Base-by-base conservation (phyloP, 179 eudicot species). In the Vitellaria paradoxa region DNA sequence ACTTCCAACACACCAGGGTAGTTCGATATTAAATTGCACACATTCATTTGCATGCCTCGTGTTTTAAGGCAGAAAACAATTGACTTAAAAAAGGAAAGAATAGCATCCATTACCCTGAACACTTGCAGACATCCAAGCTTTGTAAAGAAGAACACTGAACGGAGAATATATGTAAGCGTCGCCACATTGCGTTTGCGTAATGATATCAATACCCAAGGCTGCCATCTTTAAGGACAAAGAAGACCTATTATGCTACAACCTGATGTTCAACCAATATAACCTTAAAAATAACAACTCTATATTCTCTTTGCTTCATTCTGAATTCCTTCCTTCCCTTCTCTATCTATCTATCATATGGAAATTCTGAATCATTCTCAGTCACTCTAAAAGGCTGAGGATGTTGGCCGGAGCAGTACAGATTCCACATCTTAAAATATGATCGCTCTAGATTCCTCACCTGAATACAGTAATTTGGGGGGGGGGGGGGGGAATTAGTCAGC, bases 361-460 rank as follows among this genome's bases (percentile, higher is more conserved):
- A 94, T 76, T 92, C 96, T 23, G 77, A 52, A 70, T 92, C 91
- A 61, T 91, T 92, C 88, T 96, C 99, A 1, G 86, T 80, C 83
- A 96, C 96, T 84, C 85, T 94, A 65, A 96, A 94, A 65, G 87
- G 96, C 82, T 86, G 93, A 60, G 99, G 98, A 61, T 88, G 96
- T 79, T 89, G 93, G 60, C 96, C 96, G 8, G 90, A 86, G 81
- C 99, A 94, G 85, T 91, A 86, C 50, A 94, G 73, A 73, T 90
- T 94, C 99, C 99, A 96, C 99, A 96, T 96, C 88, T 88, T 96
- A 84, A 88, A 94, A 80, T 85, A 96, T 30, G 96, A 86, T 69
- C 99, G 87, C 81, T 96, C 99, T 60, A 96, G 90, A 83, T 94
- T 96, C 77, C 79, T 89, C 84, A 93, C 98, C 99, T 93, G 89